Percentiles rank a stretch among this genome's conserved stretches.
These are phyloP conservation scores for Penicillium desertorum DNA, from an alignment of 495 filamentous ascomycete genomes.

Conservation along the genomic window DNA sequence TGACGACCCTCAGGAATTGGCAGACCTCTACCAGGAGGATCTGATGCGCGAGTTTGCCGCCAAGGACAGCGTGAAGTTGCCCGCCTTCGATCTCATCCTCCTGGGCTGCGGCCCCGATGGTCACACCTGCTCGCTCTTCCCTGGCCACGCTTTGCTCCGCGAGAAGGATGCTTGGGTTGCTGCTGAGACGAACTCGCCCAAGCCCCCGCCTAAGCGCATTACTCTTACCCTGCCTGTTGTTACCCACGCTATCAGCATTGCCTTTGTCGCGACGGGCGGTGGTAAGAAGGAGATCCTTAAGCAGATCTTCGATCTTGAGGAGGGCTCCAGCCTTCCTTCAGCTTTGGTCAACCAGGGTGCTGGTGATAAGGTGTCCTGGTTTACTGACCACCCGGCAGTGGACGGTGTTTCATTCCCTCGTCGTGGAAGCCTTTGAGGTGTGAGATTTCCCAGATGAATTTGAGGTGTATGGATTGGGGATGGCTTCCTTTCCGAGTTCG, in stretches of 20 bases:
- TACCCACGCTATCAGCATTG: constrained; percentile 76
- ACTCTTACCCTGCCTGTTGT: constrained; percentile 90
- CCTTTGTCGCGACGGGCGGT: constrained; percentile 85
- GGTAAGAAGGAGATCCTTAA: constrained; percentile 90
- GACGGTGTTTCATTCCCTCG: constrained; percentile 80
- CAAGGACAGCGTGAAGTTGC: constrained; percentile 83
- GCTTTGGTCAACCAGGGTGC: constrained; percentile 80
- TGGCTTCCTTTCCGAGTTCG: neutral
- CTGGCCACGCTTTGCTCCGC: constrained; percentile 79
- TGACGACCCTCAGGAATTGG: constrained; percentile 84
- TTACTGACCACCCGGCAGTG: constrained; percentile 79
- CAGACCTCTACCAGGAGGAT: constrained; percentile 89
- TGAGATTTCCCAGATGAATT: constrained; percentile 17
- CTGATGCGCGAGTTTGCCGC: constrained; percentile 80
- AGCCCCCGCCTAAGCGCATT: constrained; percentile 87
- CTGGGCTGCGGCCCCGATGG: constrained; percentile 94
- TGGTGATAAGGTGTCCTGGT: constrained; percentile 90
- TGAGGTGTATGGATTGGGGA: neutral
- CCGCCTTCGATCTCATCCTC: constrained; percentile 90
- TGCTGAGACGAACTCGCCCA: constrained; percentile 86
- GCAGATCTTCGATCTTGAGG: constrained; percentile 80
- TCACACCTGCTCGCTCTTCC: constrained; percentile 96
- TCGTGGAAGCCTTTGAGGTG: constrained; percentile 54
- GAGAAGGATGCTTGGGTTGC: constrained; percentile 92
- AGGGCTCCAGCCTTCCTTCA: constrained; percentile 74